Conservation (phyloP, 306 rosid genomes). For the Carpinus fangiana region DNA sequence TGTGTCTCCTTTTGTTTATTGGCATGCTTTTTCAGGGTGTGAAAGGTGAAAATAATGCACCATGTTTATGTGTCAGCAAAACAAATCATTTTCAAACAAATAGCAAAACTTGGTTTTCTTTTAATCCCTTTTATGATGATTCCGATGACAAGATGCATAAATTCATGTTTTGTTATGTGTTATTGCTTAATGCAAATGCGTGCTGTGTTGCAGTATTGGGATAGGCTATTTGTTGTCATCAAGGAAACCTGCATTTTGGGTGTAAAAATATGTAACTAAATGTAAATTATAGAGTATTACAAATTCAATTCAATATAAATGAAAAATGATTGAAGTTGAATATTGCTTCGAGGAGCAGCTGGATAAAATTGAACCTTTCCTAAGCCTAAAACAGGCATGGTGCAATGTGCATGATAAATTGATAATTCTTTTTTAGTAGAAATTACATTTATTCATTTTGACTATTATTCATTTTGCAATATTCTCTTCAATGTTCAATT, state of each 20-base stretch:
- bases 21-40: slow-evolving; percentile 29
- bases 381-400: no score
- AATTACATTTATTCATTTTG: no score
- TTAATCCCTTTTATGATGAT: background rate
- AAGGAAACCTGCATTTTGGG: background rate
- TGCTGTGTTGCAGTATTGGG: background rate
- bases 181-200: background rate
- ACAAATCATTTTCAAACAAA: slow-evolving; percentile 29
- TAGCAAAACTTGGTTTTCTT: slow-evolving; percentile 17
- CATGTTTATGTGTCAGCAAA: slow-evolving; percentile 21
- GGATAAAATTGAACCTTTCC: background rate
- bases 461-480: no score
- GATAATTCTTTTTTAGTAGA: no score
- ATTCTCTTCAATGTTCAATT: no score
- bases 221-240: background rate
- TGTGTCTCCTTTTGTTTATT: slow-evolving; percentile 30
- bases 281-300: background rate
- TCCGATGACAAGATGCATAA: background rate
- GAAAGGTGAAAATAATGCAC: slow-evolving; percentile 38
- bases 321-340: background rate
- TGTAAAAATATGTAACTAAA: background rate
- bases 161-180: background rate
- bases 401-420: no score
- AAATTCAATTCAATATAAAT: background rate
- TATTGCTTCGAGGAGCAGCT: background rate